Percentiles rank a stretch among this genome's conserved stretches.
Conservation (phyloP, 2,329 filamentous ascomycete genomes). For the Monosporascus sp. region DNA sequence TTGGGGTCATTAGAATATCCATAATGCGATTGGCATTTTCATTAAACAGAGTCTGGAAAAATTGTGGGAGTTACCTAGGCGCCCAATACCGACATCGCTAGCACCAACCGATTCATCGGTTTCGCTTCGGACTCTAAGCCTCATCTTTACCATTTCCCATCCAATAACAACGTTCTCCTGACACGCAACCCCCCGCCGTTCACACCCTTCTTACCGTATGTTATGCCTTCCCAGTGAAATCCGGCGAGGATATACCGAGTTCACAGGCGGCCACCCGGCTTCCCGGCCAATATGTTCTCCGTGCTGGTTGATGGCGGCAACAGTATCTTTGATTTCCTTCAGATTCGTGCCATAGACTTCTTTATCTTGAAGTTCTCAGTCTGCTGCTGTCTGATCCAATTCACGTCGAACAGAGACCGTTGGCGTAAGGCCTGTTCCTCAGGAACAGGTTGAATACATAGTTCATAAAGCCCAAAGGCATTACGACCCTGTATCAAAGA, state of each 20-base stretch:
- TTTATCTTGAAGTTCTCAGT: neutral
- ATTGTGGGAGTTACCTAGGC: no score
- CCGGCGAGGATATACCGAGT: no score
- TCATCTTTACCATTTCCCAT: neutral
- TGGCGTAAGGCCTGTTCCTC: conserved; percentile 5
- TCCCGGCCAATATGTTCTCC: neutral
- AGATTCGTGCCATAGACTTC: neutral
- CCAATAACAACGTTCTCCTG: no score
- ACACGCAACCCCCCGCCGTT: no score
- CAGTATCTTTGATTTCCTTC: neutral
- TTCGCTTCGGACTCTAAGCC: neutral
- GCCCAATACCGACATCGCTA: no score
- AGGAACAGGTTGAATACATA: conserved; percentile 17
- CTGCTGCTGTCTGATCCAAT: conserved; percentile 1
- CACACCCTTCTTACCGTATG: neutral
- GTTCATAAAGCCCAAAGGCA: neutral
- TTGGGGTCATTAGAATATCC: no score
- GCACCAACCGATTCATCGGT: no score
- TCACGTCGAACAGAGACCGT: conserved; percentile 16
- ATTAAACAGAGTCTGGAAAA: no score
- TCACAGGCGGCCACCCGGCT: neutral
- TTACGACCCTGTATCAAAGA: no score
- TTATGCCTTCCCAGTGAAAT: neutral
- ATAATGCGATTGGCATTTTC: no score
- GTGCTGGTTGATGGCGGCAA: neutral